Conservation (phyloP, 2,329 filamentous ascomycete genomes). For the Metarhizium sp. region DNA sequence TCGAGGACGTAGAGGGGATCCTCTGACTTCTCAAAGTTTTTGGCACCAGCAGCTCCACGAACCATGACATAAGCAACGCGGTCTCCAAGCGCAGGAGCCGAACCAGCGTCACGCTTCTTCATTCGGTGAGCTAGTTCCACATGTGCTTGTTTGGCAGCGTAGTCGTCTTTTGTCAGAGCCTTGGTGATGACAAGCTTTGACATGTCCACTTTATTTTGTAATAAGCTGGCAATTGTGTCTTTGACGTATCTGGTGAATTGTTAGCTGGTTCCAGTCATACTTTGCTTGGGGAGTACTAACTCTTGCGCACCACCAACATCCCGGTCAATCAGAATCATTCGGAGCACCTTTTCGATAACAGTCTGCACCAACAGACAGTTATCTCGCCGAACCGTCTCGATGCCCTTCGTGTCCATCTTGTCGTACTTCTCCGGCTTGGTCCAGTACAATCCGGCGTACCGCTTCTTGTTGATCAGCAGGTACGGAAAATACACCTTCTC, state of each 20-base stretch:
- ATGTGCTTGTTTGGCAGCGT: constrained; percentile 88
- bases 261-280: constrained; percentile 1
- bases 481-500: constrained; percentile 99
- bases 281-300: constrained; percentile 44
- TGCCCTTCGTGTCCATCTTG: constrained; percentile 99
- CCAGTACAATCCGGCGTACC: constrained; percentile 97
- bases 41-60: constrained; percentile 78
- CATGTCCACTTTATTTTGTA: constrained; percentile 98
- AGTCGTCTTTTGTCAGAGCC: constrained; percentile 82
- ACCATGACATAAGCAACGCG: constrained; percentile 98
- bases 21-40: constrained; percentile 95
- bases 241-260: constrained; percentile 72
- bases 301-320: constrained; percentile 87
- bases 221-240: constrained; percentile 83
- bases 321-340: constrained; percentile 91
- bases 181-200: constrained; percentile 99
- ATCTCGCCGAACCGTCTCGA: constrained; percentile 93
- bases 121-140: constrained; percentile 92
- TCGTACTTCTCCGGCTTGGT: constrained; percentile 90
- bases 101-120: constrained; percentile 93
- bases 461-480: constrained; percentile 98
- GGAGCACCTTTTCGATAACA: constrained; percentile 91
- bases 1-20: constrained; percentile 96
- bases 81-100: constrained; percentile 84
- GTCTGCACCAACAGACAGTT: constrained; percentile 94